Evolutionary conservation across 1,284 basidiomycete species (phyloP).

Genomic region (Fistulina hepatica): DNA sequence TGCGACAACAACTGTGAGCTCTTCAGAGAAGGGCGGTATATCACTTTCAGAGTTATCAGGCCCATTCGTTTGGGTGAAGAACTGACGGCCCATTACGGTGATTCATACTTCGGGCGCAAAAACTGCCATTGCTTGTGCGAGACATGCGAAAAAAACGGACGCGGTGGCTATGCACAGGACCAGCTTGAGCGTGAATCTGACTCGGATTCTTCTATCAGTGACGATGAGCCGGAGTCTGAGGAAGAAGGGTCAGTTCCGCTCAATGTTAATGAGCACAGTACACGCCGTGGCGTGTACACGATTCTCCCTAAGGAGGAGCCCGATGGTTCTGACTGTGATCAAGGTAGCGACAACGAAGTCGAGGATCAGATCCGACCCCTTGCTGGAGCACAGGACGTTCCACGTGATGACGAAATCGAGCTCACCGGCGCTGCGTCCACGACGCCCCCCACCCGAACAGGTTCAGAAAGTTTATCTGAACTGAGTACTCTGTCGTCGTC

Average conservation of each 20-base stretch:
- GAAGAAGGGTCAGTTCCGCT: conserved; percentile 29
- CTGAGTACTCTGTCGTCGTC: conserved; percentile 11
- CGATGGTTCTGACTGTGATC: conserved; percentile 42
- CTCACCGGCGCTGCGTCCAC: conserved; percentile 29
- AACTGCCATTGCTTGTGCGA: conserved; percentile 85
- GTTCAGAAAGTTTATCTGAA: background rate
- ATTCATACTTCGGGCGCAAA: conserved; percentile 76
- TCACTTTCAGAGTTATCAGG: conserved; percentile 79
- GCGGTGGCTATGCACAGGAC: conserved; percentile 64
- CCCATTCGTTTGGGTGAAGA: conserved; percentile 77
- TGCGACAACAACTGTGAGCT: conserved; percentile 86
- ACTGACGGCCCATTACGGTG: conserved; percentile 77
- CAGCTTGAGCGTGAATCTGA: conserved; percentile 36
- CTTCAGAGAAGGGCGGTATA: conserved; percentile 77
- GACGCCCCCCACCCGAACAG: conserved; percentile 21
- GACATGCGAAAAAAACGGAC: conserved; percentile 71
- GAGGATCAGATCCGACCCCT: conserved; percentile 35
- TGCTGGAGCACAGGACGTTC: conserved; percentile 42
- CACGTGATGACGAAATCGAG: conserved; percentile 38
- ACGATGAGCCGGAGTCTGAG: conserved; percentile 30
- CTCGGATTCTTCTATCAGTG: conserved; percentile 25
- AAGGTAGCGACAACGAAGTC: conserved; percentile 40
- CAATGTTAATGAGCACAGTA: conserved; percentile 62
- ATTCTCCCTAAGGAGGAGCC: conserved; percentile 45
- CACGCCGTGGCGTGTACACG: conserved; percentile 67